phyloP scores from a whole-genome alignment of 2,329 filamentous ascomycete genomes.

The Anthostomella pinea region DNA sequence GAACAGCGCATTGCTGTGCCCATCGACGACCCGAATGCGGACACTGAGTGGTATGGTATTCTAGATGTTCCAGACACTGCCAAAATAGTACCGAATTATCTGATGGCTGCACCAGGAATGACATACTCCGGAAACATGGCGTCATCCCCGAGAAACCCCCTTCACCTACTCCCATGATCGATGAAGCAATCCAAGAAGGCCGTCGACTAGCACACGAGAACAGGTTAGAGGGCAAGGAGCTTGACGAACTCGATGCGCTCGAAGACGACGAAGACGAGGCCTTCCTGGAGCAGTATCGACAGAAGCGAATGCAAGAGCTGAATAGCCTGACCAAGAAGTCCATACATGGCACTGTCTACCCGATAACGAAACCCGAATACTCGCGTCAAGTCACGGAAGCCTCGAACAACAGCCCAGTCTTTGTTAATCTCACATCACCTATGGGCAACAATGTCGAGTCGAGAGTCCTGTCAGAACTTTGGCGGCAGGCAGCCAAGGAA shows the following conservation, averaged over 20 bases:
- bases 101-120: conserved; percentile 68
- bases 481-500: conserved; percentile 77
- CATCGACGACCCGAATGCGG: conserved; percentile 91
- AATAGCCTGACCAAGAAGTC: conserved; percentile 71
- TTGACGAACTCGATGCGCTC: conserved; percentile 89
- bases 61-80: background rate
- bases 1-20: conserved; percentile 73
- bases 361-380: conserved; percentile 92
- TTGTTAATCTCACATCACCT: conserved; percentile 81
- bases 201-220: conserved; percentile 85
- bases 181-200: conserved; percentile 87
- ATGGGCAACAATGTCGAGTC: conserved; percentile 82
- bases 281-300: conserved; percentile 83
- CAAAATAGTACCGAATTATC: conserved; percentile 1
- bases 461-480: conserved; percentile 76
- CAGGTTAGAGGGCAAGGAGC: conserved; percentile 85
- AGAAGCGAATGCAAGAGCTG: conserved; percentile 84
- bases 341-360: conserved; percentile 87
- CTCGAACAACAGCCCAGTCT: conserved; percentile 63
- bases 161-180: conserved; percentile 91
- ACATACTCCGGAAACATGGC: conserved; percentile 94
- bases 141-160: conserved; percentile 97
- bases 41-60: conserved; percentile 87
- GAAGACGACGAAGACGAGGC: conserved; percentile 95
- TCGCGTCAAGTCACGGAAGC: conserved; percentile 87